Evolutionary conservation across 2,329 filamentous ascomycete genomes (phyloP), one percentile per base, ranked within the genome.

Genomic region (Penicillium paneum): DNA sequence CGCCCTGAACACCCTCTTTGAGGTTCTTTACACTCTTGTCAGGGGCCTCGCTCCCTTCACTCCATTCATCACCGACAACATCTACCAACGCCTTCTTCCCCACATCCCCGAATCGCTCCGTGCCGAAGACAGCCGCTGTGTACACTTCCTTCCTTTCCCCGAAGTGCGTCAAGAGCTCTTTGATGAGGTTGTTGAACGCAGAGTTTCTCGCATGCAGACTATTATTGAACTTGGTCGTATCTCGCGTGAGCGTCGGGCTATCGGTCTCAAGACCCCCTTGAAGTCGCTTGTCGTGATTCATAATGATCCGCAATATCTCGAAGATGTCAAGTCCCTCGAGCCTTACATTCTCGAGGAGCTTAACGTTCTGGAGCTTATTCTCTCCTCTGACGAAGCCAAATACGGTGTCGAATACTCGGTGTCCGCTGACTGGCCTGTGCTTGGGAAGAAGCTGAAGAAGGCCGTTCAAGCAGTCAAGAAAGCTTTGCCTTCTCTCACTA

Each of bases 401-500:
- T 97, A 97, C 78, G 90, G 91, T 51, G 91, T 99, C 42, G 87
- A 94, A 69, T 96, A 97, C 76, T 91, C 89, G 58, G 90, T 93
- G 15, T 85, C 83, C 36, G 92, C 91, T 8, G 94, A 99, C 74
- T 97, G 94, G 88, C 91, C 94, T 13, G 88, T 90, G 2, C 81
- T 99, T 15, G 94, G 94, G 61, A 96, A 96, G 83, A 97, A 97
- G 78, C 82, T 97, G 64, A 96, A 96, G 81, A 97, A 96, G 76
- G 92, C 97, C 67, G 90, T 91, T 61, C 85, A 86, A 61, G 90
- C 88, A 70, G 91, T 97, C 64, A 95, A 95, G 80, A 95, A 93
- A 76, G 91, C 90, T 2, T 78, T 99, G 42, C 92, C 92, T 6
- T 80, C 77, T 36, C 79, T 99, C 45, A 89, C 83, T 19, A 92